phyloP scores from a whole-genome alignment of 345 rosid species.

The Brassica juncea region DNA sequence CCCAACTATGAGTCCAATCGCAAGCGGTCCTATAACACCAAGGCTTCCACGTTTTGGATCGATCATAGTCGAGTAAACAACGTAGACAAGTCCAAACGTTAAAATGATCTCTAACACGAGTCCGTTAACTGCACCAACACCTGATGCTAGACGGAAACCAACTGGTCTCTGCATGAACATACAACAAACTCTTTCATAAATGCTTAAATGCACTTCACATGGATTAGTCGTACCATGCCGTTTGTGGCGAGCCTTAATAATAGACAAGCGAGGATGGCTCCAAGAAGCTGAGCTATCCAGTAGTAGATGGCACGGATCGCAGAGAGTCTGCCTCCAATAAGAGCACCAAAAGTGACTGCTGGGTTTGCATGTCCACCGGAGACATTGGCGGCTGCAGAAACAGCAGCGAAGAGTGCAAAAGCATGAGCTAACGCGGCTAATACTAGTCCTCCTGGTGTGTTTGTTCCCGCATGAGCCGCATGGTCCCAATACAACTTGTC shows the following conservation, averaged over 20 bases:
- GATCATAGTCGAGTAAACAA: conserved; percentile 35
- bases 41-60: conserved; percentile 43
- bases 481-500: conserved; percentile 50
- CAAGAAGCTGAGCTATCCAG: conserved; percentile 78
- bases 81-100: conserved; percentile 40
- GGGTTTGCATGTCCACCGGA: conserved; percentile 85
- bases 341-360: conserved; percentile 75
- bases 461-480: conserved; percentile 27
- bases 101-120: conserved; percentile 38
- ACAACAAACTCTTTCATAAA: not conserved
- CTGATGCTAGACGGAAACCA: conserved; percentile 53
- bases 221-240: conserved; percentile 53
- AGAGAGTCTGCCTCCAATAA: conserved; percentile 65
- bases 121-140: conserved; percentile 53
- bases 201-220: not conserved
- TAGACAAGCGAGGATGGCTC: conserved; percentile 59
- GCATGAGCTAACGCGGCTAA: conserved; percentile 68
- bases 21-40: conserved; percentile 39
- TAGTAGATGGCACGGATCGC: conserved; percentile 58
- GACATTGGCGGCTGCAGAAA: conserved; percentile 59
- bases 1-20: conserved; percentile 38
- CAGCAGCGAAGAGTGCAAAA: conserved; percentile 59
- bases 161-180: conserved; percentile 58
- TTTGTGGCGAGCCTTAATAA: conserved; percentile 61
- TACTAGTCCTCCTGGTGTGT: conserved; percentile 48